phyloP scores from a whole-genome alignment of 768 basidiomycete species.

The Kockovaella imperatae region DNA sequence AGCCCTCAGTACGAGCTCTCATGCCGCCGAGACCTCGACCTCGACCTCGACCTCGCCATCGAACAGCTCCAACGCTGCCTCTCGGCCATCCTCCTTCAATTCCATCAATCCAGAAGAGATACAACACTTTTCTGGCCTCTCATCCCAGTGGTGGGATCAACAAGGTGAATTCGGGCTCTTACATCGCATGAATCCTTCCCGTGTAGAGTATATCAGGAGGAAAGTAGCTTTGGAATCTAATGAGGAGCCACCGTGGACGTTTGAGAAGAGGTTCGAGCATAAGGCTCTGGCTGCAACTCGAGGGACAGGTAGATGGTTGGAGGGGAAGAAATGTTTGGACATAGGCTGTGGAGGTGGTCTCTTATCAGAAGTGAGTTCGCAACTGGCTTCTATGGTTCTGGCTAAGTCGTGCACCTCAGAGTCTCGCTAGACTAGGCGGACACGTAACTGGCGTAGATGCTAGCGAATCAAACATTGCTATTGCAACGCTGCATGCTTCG shows the following conservation, averaged over 20 bases:
- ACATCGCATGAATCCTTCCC: slow-evolving; percentile 89
- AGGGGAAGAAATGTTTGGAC: slow-evolving; percentile 68
- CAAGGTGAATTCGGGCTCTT: slow-evolving; percentile 78
- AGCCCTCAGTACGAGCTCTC: too few relatives aligned
- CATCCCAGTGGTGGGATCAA: slow-evolving; percentile 94
- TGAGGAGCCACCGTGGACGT: slow-evolving; percentile 33
- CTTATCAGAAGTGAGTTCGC: slow-evolving; percentile 66
- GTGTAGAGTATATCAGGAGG: slow-evolving; percentile 65
- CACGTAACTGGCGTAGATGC: slow-evolving; percentile 89
- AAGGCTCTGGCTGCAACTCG: slow-evolving; percentile 7
- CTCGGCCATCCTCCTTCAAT: slow-evolving; percentile 32
- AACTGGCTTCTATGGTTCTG: neutral
- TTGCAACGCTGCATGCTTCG: slow-evolving; percentile 73
- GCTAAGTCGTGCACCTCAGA: slow-evolving; percentile 48
- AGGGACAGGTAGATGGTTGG: slow-evolving; percentile 47
- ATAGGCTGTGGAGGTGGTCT: slow-evolving; percentile 95
- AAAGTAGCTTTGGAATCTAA: slow-evolving; percentile 30
- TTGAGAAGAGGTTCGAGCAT: slow-evolving; percentile 20
- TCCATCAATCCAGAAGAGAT: slow-evolving; percentile 73
- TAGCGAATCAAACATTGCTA: slow-evolving; percentile 72
- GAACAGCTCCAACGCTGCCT: neutral
- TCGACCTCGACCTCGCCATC: slow-evolving; percentile 1
- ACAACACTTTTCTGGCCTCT: slow-evolving; percentile 77
- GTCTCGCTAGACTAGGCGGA: slow-evolving; percentile 77
- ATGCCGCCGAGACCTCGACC: neutral